A percentile compares a stretch with the other conserved stretches of the same genome.
Conservation (phyloP, 148 eudicot genomes). For the Nyssa sinensis region DNA sequence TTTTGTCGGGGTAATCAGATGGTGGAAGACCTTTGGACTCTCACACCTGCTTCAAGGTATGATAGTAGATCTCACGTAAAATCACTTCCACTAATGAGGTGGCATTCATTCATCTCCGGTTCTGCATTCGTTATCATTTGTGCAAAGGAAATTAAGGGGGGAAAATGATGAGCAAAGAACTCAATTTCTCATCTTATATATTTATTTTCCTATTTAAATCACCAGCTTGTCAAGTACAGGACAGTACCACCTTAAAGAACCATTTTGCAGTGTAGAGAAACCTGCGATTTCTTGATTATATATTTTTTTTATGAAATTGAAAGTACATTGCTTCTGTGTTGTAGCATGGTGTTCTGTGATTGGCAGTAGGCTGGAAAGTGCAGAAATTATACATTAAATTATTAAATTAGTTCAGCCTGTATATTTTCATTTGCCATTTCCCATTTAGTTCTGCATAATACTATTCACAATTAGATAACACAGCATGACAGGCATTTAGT, state of each 20-base stretch:
- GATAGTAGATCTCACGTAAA: background rate
- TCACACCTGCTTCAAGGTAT: constrained; percentile 75
- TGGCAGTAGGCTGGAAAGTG: background rate
- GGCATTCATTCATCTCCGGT: no score
- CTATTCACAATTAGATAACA: background rate
- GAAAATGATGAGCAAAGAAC: no score
- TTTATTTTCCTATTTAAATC: no score
- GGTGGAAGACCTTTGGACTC: constrained; percentile 46
- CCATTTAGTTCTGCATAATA: background rate
- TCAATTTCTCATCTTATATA: no score
- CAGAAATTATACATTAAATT: background rate
- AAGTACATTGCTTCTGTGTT: no score
- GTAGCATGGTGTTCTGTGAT: background rate
- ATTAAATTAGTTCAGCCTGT: background rate
- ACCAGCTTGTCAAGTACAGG: no score
- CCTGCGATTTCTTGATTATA: background rate
- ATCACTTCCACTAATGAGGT: no score
- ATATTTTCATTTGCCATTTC: background rate
- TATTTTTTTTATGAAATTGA: background rate
- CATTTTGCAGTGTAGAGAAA: no score
- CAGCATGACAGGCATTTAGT: background rate
- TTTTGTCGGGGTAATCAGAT: constrained; percentile 58
- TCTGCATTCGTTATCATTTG: background rate
- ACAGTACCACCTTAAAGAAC: no score
- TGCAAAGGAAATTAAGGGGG: no score